Evolutionary conservation across 202 grass and related monocot genomes (phyloP).

Genomic region (Cymbopogon flexuosus): DNA sequence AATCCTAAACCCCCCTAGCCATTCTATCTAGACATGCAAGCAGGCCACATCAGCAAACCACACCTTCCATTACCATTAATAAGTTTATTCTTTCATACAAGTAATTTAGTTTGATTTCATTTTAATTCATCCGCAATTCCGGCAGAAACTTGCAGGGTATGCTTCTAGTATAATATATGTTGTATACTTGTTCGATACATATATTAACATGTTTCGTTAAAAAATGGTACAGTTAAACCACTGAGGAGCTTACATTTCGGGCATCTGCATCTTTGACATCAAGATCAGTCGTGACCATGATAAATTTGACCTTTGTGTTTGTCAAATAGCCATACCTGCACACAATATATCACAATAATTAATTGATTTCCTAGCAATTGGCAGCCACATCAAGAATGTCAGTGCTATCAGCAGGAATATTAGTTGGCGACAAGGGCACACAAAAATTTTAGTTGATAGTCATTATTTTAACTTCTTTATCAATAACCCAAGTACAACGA

Average conservation of each 20-base stretch:
- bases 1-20: too few species aligned
- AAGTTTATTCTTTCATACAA: too few species aligned
- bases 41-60: too few species aligned
- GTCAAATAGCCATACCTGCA: constrained; percentile 92
- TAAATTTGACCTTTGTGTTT: constrained; percentile 95
- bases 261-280: constrained; percentile 98
- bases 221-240: not conserved
- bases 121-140: too few species aligned
- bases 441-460: not conserved
- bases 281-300: constrained; percentile 92
- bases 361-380: not conserved
- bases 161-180: not conserved
- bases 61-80: too few species aligned
- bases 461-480: not conserved
- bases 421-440: not conserved
- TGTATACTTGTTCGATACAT: not conserved
- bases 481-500: not conserved
- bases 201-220: not conserved
- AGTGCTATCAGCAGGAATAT: constrained; percentile 5
- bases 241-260: constrained; percentile 69
- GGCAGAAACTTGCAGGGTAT: too few species aligned
- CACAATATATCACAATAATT: constrained; percentile 8
- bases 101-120: too few species aligned
- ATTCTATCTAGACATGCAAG: too few species aligned
- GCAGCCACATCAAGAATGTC: not conserved